Conservation (phyloP, 2,329 filamentous ascomycete genomes). For the Aureobasidium melanogenum region DNA sequence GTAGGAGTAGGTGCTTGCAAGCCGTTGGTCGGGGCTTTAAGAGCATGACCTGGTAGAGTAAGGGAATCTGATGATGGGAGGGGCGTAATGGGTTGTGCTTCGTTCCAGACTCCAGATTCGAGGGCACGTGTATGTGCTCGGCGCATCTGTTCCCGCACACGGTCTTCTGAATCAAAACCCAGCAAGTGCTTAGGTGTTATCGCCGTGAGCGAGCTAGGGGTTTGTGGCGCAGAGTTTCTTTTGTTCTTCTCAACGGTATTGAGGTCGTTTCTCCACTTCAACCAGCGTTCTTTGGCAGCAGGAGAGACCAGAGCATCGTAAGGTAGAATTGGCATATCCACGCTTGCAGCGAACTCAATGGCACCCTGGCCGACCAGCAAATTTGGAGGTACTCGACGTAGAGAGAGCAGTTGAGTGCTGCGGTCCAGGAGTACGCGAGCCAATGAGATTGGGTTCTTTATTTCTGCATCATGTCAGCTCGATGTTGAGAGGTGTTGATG, state of each 20-base stretch:
- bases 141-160: conserved; percentile 26
- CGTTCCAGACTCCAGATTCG: conserved; percentile 24
- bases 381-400: conserved; percentile 86
- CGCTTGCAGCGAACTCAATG: conserved; percentile 71
- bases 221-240: conserved; percentile 20
- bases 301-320: conserved; percentile 73
- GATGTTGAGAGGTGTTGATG: not conserved
- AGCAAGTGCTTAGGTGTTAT: conserved; percentile 18
- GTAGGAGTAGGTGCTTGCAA: not conserved
- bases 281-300: conserved; percentile 67
- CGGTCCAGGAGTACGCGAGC: conserved; percentile 75
- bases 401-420: conserved; percentile 66
- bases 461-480: conserved; percentile 46
- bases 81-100: conserved; percentile 27
- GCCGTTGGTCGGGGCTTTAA: conserved; percentile 4
- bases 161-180: conserved; percentile 21
- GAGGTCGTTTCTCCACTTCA: conserved; percentile 67
- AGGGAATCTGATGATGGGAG: conserved; percentile 21
- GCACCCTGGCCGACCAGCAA: conserved; percentile 81
- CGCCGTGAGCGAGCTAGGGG: conserved; percentile 17
- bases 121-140: conserved; percentile 30
- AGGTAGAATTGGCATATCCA: conserved; percentile 63
- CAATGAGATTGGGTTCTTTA: conserved; percentile 85
- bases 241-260: conserved; percentile 47
- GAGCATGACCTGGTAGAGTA: not conserved